phyloP scores from a whole-genome alignment of 2,329 filamentous ascomycete genomes.

The Apiospora aurea region DNA sequence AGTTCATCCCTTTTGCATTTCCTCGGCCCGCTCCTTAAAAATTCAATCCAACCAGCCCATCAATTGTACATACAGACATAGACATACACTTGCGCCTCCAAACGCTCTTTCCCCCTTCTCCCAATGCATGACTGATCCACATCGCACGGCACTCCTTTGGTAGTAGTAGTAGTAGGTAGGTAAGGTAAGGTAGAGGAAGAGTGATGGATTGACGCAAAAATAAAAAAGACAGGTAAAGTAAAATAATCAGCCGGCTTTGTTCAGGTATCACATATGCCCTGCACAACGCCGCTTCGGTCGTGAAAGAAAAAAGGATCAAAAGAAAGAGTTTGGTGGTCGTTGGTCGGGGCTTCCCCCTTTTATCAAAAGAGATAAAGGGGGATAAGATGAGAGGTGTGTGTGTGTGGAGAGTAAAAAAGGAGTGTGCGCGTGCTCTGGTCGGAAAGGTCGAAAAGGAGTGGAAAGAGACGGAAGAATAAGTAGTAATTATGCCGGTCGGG shows the following conservation, averaged over 20 bases:
- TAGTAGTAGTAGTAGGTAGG: slow-evolving; percentile 11
- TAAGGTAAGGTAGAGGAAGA: slow-evolving; percentile 17
- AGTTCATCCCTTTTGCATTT: slow-evolving; percentile 16
- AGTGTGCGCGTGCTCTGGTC: slow-evolving; percentile 21
- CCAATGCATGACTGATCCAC: slow-evolving; percentile 4
- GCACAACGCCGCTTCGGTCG: slow-evolving; percentile 22
- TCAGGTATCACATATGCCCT: slow-evolving; percentile 25
- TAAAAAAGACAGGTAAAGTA: slow-evolving; percentile 20
- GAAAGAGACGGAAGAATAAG: slow-evolving; percentile 17
- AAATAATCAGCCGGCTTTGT: slow-evolving; percentile 25
- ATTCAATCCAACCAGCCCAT: slow-evolving; percentile 9
- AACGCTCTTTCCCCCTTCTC: slow-evolving; percentile 7
- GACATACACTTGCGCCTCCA: slow-evolving; percentile 19
- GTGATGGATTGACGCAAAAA: slow-evolving; percentile 8
- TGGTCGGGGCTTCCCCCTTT: neutral
- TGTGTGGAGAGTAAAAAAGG: slow-evolving; percentile 15
- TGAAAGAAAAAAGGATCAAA: slow-evolving; percentile 4
- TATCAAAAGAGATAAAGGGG: slow-evolving; percentile 1
- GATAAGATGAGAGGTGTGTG: neutral
- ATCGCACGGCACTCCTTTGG: slow-evolving; percentile 18
- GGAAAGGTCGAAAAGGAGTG: slow-evolving; percentile 2
- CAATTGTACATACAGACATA: slow-evolving; percentile 21
- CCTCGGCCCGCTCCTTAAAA: neutral
- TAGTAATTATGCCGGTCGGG: slow-evolving; percentile 18
- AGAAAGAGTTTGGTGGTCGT: slow-evolving; percentile 8